A percentile compares a stretch with the other conserved stretches of the same genome.
Evolutionary conservation across 148 eudicot species (phyloP).

Genomic region (Heliosperma pusillum): DNA sequence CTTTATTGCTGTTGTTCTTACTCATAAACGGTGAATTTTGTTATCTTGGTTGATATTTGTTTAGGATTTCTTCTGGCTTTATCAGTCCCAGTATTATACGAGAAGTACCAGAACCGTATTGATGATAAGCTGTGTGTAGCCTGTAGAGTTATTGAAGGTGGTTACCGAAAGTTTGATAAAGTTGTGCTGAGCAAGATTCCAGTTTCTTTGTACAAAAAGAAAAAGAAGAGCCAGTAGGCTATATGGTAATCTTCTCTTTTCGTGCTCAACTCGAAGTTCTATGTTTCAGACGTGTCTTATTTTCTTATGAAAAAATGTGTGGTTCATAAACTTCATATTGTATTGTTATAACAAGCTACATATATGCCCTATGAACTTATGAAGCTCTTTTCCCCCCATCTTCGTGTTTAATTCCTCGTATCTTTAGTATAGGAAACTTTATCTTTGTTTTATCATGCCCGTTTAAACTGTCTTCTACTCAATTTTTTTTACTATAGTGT

Average conservation of each 20-base stretch:
- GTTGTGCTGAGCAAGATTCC: constrained; percentile 51
- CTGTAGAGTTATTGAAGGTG: constrained; percentile 33
- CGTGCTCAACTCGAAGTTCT: neutral
- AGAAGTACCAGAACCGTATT: constrained; percentile 69
- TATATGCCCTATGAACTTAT: too few relatives aligned
- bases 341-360: neutral
- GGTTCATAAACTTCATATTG: neutral
- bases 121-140: constrained; percentile 55
- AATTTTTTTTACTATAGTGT: neutral
- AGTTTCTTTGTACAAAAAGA: constrained; percentile 47
- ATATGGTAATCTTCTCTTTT: constrained; percentile 42
- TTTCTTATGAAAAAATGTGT: neutral
- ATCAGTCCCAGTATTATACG: constrained; percentile 70
- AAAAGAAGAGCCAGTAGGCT: constrained; percentile 69
- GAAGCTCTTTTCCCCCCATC: neutral
- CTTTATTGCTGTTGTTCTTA: neutral
- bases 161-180: constrained; percentile 53
- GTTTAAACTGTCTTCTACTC: neutral
- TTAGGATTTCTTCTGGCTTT: constrained; percentile 71
- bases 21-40: neutral
- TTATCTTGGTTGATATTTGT: constrained; percentile 9
- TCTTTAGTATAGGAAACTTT: neutral
- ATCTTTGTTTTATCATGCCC: neutral
- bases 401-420: neutral
- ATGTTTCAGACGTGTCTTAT: neutral